Evolutionary conservation across 2,329 filamentous ascomycete species (phyloP).

Genomic region (Xylariaceae sp.): DNA sequence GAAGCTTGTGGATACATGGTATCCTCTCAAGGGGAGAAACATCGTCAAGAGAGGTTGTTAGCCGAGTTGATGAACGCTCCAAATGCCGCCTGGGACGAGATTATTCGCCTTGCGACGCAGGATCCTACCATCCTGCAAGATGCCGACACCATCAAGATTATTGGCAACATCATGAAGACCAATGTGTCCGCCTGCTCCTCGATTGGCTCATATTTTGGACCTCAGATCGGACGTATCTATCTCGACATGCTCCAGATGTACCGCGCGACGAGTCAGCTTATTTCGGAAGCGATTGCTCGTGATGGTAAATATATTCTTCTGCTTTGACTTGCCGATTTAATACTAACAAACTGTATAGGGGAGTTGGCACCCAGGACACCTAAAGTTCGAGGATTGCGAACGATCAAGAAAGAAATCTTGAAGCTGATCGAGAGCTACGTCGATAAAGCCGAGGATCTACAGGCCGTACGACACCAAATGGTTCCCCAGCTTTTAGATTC

Average conservation of each 20-base stretch:
- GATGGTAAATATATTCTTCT: slow-evolving; percentile 59
- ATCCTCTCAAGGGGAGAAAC: slow-evolving; percentile 91
- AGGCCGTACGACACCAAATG: slow-evolving; percentile 89
- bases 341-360: slow-evolving; percentile 47
- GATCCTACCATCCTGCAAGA: slow-evolving; percentile 87
- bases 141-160: slow-evolving; percentile 92
- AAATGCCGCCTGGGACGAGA: slow-evolving; percentile 91
- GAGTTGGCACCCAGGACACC: slow-evolving; percentile 97
- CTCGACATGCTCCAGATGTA: slow-evolving; percentile 99
- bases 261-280: slow-evolving; percentile 90
- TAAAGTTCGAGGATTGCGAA: slow-evolving; percentile 88
- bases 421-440: slow-evolving; percentile 98
- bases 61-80: slow-evolving; percentile 89
- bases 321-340: slow-evolving; percentile 13
- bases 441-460: slow-evolving; percentile 93
- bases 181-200: slow-evolving; percentile 98
- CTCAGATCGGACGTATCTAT: slow-evolving; percentile 95
- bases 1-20: slow-evolving; percentile 99
- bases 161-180: slow-evolving; percentile 99
- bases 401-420: slow-evolving; percentile 98
- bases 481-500: slow-evolving; percentile 94
- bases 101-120: slow-evolving; percentile 81
- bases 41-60: slow-evolving; percentile 86
- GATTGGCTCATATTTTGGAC: slow-evolving; percentile 95
- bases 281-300: slow-evolving; percentile 83